Conservation (phyloP, 1,284 basidiomycete genomes). For the Inonotus hispidus region DNA sequence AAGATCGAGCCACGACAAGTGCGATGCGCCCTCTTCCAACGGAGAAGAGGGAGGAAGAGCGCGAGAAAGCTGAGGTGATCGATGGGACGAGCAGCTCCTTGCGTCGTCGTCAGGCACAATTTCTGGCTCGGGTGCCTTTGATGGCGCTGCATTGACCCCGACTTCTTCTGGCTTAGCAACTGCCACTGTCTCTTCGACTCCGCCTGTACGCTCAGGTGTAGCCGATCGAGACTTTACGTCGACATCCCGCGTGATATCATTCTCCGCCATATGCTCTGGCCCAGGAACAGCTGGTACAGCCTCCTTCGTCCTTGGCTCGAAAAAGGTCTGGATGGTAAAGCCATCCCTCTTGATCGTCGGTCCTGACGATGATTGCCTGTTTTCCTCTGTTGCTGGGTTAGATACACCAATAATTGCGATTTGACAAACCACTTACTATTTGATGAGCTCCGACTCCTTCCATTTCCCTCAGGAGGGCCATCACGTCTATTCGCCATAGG, state of each 20-base stretch:
- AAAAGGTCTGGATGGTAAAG: background rate
- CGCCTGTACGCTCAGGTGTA: background rate
- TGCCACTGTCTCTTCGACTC: background rate
- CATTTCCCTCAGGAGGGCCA: conserved; percentile 50
- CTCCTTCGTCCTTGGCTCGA: background rate
- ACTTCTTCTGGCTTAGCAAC: background rate
- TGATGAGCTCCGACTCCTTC: conserved; percentile 42
- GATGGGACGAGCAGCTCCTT: background rate
- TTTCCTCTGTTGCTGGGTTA: conserved; percentile 13
- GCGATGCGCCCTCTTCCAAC: background rate
- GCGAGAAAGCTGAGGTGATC: background rate
- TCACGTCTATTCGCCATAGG: conserved; percentile 79
- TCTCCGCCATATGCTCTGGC: background rate
- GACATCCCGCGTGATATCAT: background rate
- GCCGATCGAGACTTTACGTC: background rate
- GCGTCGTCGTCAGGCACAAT: background rate
- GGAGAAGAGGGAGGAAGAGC: conserved; percentile 14
- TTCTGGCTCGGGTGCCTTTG: conserved; percentile 1
- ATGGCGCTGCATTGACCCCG: background rate
- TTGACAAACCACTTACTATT: conserved; percentile 44
- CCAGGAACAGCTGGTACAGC: background rate
- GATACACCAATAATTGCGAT: background rate
- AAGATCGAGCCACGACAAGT: conserved; percentile 1
- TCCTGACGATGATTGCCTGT: conserved; percentile 1
- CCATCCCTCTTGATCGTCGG: background rate